phyloP scores from a whole-genome alignment of 2,329 filamentous ascomycete genomes.

The Hymenoscyphus linearis region DNA sequence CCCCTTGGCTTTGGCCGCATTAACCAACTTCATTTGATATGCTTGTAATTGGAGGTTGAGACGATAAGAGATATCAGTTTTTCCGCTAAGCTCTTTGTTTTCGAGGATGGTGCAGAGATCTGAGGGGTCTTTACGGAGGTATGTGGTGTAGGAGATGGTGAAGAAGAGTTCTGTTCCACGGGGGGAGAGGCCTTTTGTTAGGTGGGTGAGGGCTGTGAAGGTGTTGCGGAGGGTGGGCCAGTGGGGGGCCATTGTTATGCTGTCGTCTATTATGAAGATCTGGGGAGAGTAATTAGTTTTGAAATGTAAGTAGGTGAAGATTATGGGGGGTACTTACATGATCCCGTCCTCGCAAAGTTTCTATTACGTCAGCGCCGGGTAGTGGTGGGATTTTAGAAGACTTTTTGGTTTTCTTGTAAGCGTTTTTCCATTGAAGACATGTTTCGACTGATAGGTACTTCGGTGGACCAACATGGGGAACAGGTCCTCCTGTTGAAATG shows the following conservation, averaged over 20 bases:
- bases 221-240: constrained; percentile 24
- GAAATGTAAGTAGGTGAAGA: background rate
- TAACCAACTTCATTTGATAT: constrained; percentile 13
- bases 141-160: constrained; percentile 24
- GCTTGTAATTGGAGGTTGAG: constrained; percentile 18
- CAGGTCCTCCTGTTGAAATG: too few species aligned
- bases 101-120: constrained; percentile 18
- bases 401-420: constrained; percentile 23
- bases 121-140: constrained; percentile 19
- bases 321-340: constrained; percentile 19
- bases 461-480: background rate
- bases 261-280: constrained; percentile 32
- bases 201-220: constrained; percentile 26
- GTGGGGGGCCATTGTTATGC: constrained; percentile 23
- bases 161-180: constrained; percentile 28
- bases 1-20: constrained; percentile 11
- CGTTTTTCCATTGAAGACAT: constrained; percentile 22
- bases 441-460: constrained; percentile 23
- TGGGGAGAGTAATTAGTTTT: constrained; percentile 2
- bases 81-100: constrained; percentile 10
- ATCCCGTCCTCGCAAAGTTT: constrained; percentile 25
- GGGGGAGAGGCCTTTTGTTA: constrained; percentile 26
- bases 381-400: constrained; percentile 18
- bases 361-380: constrained; percentile 17
- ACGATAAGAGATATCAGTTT: constrained; percentile 20